Conservation (phyloP, 2,329 filamentous ascomycete genomes). For the Venturia nashicola region DNA sequence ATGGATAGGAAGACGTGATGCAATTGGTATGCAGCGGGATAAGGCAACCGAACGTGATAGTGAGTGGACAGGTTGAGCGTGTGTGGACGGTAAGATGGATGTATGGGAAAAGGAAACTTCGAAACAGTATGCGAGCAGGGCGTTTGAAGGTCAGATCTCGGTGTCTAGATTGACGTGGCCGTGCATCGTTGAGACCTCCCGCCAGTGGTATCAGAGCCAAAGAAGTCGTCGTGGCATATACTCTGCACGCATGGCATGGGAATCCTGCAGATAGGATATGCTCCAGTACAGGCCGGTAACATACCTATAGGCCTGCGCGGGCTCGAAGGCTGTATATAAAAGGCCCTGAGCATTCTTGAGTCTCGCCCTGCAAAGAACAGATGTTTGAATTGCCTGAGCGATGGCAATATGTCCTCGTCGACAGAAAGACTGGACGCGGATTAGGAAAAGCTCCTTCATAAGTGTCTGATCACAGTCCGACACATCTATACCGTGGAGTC, state of each 20-base stretch:
- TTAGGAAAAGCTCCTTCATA: background rate
- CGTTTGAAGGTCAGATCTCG: background rate
- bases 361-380: background rate
- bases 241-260: background rate
- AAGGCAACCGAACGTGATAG: background rate
- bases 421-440: background rate
- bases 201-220: background rate
- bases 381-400: background rate
- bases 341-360: background rate
- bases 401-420: background rate
- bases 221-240: background rate
- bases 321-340: background rate
- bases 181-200: background rate
- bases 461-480: background rate
- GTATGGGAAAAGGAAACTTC: background rate
- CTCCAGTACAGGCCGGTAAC: background rate
- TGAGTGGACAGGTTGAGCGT: background rate
- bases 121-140: background rate
- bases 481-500: background rate
- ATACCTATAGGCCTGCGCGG: background rate
- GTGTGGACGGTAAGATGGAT: background rate
- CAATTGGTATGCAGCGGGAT: background rate
- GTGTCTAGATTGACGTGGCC: background rate
- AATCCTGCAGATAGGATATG: background rate
- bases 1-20: background rate